A percentile compares a stretch with the other conserved stretches of the same genome.
phyloP scores from a whole-genome alignment of 805 yeast genomes.

The Nakazawaea holstii region DNA sequence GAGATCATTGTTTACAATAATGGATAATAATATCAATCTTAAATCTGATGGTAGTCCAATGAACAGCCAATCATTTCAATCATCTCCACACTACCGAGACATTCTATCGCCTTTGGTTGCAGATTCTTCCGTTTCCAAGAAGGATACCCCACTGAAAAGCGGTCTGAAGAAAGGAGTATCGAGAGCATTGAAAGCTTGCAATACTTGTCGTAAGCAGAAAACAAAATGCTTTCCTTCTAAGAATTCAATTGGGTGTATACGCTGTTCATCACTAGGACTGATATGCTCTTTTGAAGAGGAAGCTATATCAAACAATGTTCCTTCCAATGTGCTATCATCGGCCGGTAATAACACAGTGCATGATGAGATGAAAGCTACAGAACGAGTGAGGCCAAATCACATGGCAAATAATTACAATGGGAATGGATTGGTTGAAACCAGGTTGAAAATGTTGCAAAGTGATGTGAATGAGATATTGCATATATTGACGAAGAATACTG shows the following conservation, averaged over 20 bases:
- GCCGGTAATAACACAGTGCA: constrained; percentile 1
- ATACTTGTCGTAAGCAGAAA: constrained; percentile 26
- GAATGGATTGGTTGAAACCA: constrained; percentile 13
- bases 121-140: neutral
- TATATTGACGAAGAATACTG: constrained; percentile 17
- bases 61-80: too few species aligned
- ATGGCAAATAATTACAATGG: neutral
- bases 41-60: too few species aligned
- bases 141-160: neutral
- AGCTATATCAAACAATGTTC: constrained; percentile 8
- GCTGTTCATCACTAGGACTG: constrained; percentile 50
- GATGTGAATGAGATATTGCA: constrained; percentile 31
- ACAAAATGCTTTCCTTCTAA: constrained; percentile 57
- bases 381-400: too few species aligned
- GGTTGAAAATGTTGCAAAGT: constrained; percentile 27
- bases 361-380: too few species aligned
- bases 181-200: constrained; percentile 27
- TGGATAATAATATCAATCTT: too few species aligned
- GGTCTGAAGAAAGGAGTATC: neutral
- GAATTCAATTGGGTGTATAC: constrained; percentile 43
- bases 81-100: neutral
- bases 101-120: constrained; percentile 1
- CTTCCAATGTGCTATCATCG: constrained; percentile 4
- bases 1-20: too few species aligned
- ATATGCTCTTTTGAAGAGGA: constrained; percentile 46